Evolutionary conservation across 2,329 filamentous ascomycete species (phyloP).

Genomic region (Dendrostoma leiphaemia): DNA sequence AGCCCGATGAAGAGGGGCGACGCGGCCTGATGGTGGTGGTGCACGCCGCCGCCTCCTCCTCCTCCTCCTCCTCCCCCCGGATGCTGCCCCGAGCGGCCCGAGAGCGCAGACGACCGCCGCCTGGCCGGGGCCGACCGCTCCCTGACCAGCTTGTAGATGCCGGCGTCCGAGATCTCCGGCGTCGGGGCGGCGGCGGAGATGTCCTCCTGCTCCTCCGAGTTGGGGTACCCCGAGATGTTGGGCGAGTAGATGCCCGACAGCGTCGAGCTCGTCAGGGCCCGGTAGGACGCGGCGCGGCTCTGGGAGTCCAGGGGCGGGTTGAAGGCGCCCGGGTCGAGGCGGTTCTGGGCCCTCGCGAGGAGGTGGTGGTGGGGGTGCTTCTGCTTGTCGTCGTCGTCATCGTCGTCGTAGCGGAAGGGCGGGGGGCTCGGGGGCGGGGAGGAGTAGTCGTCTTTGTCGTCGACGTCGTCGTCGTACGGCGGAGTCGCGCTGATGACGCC

Average conservation of each 20-base stretch:
- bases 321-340: conserved; percentile 31
- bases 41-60: too few relatives aligned
- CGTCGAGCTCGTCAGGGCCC: conserved; percentile 86
- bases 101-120: conserved; percentile 35
- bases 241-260: conserved; percentile 88
- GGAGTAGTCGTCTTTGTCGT: too few relatives aligned
- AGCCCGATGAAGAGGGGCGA: conserved; percentile 49
- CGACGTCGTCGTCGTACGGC: conserved; percentile 36
- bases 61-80: too few relatives aligned
- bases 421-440: conserved; percentile 27
- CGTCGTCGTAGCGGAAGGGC: conserved; percentile 48
- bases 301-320: conserved; percentile 36
- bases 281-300: conserved; percentile 71
- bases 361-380: too few relatives aligned
- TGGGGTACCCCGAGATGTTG: conserved; percentile 52
- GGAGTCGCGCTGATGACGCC: conserved; percentile 47
- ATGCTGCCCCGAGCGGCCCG: conserved; percentile 11
- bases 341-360: conserved; percentile 35
- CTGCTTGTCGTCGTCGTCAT: conserved; percentile 41
- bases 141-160: conserved; percentile 43
- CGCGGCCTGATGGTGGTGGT: too few relatives aligned
- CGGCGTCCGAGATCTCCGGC: conserved; percentile 41
- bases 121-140: conserved; percentile 34
- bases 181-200: conserved; percentile 47
- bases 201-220: conserved; percentile 30